Conservation (phyloP, 495 filamentous ascomycete genomes). For the Pyronema domesticum region DNA sequence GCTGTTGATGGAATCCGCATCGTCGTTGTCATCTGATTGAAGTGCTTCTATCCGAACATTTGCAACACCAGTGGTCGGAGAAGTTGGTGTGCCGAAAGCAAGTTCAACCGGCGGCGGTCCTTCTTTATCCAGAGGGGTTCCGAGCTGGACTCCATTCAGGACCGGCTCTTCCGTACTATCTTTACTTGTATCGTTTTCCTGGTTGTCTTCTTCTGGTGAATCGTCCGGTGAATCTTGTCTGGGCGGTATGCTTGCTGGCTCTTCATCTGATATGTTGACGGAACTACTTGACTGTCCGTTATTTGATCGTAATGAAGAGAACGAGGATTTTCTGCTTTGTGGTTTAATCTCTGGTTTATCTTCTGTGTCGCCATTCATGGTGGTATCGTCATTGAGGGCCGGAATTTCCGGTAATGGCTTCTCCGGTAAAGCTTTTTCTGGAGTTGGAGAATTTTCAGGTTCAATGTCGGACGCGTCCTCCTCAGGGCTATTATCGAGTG, state of each 20-base stretch:
- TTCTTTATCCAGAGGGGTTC: background rate
- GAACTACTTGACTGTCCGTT: background rate
- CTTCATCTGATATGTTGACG: conserved; percentile 1
- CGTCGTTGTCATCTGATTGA: conserved; percentile 12
- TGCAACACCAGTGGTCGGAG: conserved; percentile 14
- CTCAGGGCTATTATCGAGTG: background rate
- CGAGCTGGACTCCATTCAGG: background rate
- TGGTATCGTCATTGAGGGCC: background rate
- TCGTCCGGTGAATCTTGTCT: conserved; percentile 6
- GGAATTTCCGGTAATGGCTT: background rate
- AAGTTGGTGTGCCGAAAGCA: conserved; percentile 8
- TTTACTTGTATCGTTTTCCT: conserved; percentile 4
- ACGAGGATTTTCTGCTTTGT: background rate
- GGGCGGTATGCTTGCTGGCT: conserved; percentile 2
- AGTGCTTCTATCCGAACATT: conserved; percentile 22
- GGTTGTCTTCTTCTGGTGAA: conserved; percentile 4
- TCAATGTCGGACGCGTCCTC: background rate
- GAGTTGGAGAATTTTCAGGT: no score
- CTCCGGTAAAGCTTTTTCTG: background rate
- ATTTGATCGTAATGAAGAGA: background rate
- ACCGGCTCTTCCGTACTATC: conserved; percentile 3
- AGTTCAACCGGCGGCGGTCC: background rate
- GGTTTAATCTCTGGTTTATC: background rate
- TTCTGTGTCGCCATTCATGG: background rate
- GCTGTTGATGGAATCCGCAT: conserved; percentile 14